phyloP scores from a whole-genome alignment of 169 alveolate genomes.

The Eimeria sp. region DNA sequence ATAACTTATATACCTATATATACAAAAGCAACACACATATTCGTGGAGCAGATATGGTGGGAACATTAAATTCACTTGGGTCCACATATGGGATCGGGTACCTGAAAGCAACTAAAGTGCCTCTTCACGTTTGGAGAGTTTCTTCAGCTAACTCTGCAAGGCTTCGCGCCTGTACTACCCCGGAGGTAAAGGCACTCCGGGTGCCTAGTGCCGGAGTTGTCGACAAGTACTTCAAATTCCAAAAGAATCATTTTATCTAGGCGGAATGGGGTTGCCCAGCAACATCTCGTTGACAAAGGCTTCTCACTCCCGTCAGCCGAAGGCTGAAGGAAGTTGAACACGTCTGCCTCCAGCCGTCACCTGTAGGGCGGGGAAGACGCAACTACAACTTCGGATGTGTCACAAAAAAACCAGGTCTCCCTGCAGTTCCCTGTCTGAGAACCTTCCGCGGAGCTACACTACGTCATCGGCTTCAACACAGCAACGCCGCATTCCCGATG shows the following conservation, averaged over 20 bases:
- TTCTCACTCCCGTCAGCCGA: no score
- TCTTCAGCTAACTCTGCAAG: neutral
- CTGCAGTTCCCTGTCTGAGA: neutral
- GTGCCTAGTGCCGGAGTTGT: neutral
- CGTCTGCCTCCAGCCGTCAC: no score
- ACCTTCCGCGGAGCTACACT: neutral
- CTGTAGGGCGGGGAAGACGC: no score
- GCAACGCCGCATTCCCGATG: neutral
- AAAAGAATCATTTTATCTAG: no score
- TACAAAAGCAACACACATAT: neutral
- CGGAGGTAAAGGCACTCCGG: neutral
- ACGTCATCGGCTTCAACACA: neutral
- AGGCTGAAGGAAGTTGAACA: no score
- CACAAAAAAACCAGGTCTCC: neutral
- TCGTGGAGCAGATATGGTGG: no score
- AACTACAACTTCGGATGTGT: no score
- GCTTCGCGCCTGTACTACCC: neutral
- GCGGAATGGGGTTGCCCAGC: neutral
- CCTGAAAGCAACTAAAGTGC: neutral
- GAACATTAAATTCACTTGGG: neutral
- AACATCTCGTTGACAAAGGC: no score
- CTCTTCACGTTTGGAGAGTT: no score
- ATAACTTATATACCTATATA: neutral
- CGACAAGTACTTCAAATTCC: neutral
- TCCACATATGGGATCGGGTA: neutral